Evolutionary conservation across 768 basidiomycete genomes (phyloP).

Genomic region (Solioccasus polychromus): DNA sequence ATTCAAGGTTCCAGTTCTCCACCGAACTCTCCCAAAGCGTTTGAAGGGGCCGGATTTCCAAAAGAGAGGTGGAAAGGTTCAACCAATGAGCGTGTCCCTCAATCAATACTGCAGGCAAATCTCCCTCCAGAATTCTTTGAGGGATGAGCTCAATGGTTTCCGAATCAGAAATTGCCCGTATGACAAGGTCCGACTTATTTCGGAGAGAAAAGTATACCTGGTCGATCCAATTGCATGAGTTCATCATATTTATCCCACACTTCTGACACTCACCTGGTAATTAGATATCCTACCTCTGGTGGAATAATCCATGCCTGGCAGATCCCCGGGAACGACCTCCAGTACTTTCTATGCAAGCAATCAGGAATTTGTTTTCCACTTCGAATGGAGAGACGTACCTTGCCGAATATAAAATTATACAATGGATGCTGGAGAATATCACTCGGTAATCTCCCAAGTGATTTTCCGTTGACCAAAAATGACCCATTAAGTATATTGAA

Average conservation of each 20-base stretch:
- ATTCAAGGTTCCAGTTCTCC: conserved; percentile 16
- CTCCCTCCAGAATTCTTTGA: conserved; percentile 7
- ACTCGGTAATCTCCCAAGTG: neutral
- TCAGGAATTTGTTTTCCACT: neutral
- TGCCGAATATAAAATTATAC: neutral
- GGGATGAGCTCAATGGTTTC: conserved; percentile 14
- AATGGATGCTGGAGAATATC: neutral
- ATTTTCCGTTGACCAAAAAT: neutral
- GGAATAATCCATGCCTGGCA: neutral
- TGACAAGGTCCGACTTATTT: neutral
- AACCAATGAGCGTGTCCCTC: conserved; percentile 24
- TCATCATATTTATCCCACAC: neutral
- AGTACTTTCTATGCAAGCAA: neutral
- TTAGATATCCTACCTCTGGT: neutral
- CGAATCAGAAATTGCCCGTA: neutral
- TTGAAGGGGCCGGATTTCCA: conserved; percentile 20
- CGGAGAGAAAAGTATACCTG: neutral
- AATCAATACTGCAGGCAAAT: conserved; percentile 19
- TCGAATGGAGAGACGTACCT: neutral
- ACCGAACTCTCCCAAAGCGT: conserved; percentile 13
- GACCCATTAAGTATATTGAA: neutral
- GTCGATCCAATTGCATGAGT: neutral
- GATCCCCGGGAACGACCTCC: neutral
- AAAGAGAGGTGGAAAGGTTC: conserved; percentile 3
- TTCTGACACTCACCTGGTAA: neutral